Evolutionary conservation across 2,329 filamentous ascomycete genomes (phyloP).

Genomic region (Alternaria atra): DNA sequence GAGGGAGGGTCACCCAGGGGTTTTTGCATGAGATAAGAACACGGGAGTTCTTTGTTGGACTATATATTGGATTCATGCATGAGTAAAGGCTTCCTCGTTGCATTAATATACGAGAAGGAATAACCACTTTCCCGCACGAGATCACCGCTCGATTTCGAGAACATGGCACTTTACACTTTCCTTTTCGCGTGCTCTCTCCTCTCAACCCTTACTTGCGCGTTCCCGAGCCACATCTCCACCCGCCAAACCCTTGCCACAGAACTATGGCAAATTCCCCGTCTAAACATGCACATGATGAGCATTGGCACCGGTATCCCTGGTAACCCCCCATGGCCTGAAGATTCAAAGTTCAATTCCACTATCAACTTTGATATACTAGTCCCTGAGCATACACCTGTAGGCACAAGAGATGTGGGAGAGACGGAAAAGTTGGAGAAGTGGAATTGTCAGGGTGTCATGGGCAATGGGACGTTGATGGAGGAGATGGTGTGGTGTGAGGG

Average conservation of each 20-base stretch:
- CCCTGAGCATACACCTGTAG: background rate
- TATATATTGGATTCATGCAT: background rate
- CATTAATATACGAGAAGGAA: background rate
- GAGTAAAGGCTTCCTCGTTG: background rate
- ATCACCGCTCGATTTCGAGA: background rate
- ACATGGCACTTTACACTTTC: background rate
- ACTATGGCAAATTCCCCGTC: constrained; percentile 30
- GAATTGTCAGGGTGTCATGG: constrained; percentile 22
- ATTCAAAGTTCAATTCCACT: constrained; percentile 28
- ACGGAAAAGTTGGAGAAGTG: background rate
- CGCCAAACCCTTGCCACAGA: background rate
- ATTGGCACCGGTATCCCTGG: constrained; percentile 30
- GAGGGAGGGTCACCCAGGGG: background rate
- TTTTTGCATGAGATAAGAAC: background rate
- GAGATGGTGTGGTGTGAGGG: background rate
- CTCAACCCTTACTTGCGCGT: constrained; percentile 3
- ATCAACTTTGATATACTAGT: constrained; percentile 34
- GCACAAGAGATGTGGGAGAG: background rate
- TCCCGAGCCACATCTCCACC: background rate
- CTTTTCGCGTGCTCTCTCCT: background rate
- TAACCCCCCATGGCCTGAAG: constrained; percentile 30
- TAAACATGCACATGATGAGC: constrained; percentile 43
- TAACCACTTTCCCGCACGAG: background rate
- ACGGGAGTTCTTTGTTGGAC: background rate
- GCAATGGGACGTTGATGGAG: constrained; percentile 23